Evolutionary conservation across 2,329 filamentous ascomycete genomes (phyloP).

Genomic region (Cadophora gregata): DNA sequence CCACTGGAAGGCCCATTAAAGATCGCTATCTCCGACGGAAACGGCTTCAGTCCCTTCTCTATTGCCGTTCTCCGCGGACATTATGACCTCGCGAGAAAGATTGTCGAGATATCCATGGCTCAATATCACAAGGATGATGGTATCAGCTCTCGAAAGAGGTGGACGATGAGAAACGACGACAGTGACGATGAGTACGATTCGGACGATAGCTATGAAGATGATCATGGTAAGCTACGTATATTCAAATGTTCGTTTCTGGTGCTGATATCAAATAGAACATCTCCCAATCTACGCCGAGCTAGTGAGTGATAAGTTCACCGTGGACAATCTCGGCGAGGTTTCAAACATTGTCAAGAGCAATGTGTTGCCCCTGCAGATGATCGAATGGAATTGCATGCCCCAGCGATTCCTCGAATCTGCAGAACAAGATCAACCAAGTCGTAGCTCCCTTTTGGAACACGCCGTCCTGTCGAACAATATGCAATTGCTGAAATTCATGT

Average conservation of each 20-base stretch:
- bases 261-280: constrained; percentile 40
- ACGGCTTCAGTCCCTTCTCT: constrained; percentile 60
- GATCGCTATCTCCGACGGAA: constrained; percentile 62
- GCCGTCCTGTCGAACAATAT: constrained; percentile 38
- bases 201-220: constrained; percentile 40
- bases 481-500: constrained; percentile 40
- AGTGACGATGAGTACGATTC: constrained; percentile 34
- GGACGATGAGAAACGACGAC: constrained; percentile 49
- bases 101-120: constrained; percentile 72
- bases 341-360: constrained; percentile 71
- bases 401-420: constrained; percentile 38
- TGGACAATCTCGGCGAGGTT: constrained; percentile 76
- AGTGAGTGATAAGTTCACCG: constrained; percentile 72
- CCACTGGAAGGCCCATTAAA: constrained; percentile 64
- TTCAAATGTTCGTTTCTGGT: neutral
- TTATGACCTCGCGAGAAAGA: constrained; percentile 63
- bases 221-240: constrained; percentile 14
- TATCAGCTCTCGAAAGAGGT: constrained; percentile 35
- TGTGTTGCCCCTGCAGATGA: constrained; percentile 58
- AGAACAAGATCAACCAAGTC: constrained; percentile 17
- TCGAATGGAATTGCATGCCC: constrained; percentile 50
- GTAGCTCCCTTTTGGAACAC: constrained; percentile 24
- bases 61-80: constrained; percentile 73
- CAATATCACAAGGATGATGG: constrained; percentile 65
- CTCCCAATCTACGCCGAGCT: constrained; percentile 59